Evolutionary conservation across 176 grass and related monocot species (phyloP).

Genomic region (Bothriochloa decipiens): DNA sequence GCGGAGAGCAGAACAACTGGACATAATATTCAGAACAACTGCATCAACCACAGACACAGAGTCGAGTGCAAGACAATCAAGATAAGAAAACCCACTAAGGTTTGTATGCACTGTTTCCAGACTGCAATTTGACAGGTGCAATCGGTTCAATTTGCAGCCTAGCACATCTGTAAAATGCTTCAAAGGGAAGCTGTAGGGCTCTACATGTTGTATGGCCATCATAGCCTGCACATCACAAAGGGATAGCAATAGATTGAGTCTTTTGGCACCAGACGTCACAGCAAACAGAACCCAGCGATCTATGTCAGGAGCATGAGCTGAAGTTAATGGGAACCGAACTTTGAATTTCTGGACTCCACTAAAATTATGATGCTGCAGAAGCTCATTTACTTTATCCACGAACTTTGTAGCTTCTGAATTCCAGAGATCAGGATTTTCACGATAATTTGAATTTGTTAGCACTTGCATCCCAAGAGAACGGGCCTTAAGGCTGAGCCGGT

Average conservation of each 20-base stretch:
- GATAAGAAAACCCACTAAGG: constrained; percentile 24
- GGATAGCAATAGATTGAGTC: background rate
- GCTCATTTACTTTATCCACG: constrained; percentile 4
- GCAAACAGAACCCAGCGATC: constrained; percentile 15
- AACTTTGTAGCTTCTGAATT: constrained; percentile 12
- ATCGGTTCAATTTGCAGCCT: background rate
- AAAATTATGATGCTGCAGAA: constrained; percentile 7
- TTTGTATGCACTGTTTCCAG: constrained; percentile 8
- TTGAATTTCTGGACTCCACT: constrained; percentile 18
- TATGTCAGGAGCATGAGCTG: constrained; percentile 16
- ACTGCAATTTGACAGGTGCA: background rate
- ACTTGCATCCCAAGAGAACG: constrained; percentile 16
- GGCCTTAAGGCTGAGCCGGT: background rate
- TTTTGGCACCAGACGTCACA: background rate
- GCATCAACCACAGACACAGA: background rate
- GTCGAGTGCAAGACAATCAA: background rate
- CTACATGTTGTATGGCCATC: background rate
- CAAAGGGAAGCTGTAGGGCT: constrained; percentile 11
- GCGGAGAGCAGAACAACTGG: constrained; percentile 4
- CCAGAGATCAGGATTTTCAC: background rate
- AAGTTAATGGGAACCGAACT: constrained; percentile 7
- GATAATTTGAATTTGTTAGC: background rate
- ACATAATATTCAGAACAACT: constrained; percentile 9
- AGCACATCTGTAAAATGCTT: background rate
- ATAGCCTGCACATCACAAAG: background rate